Conservation (phyloP, 2,329 filamentous ascomycete genomes). For the Colletotrichum lentis region DNA sequence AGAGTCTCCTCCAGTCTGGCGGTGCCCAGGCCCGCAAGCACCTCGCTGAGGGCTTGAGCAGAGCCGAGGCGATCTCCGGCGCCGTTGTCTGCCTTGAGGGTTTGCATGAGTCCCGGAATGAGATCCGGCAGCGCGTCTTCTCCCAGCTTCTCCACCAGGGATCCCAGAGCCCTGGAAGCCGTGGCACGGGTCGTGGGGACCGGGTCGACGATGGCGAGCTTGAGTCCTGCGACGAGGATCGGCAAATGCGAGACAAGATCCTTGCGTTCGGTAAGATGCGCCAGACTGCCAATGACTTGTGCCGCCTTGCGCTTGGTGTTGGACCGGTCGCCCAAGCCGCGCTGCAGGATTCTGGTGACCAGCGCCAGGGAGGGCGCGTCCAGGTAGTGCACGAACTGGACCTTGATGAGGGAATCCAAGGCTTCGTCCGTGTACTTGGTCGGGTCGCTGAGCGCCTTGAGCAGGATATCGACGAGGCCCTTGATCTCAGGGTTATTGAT, state of each 20-base stretch:
- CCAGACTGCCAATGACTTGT: conserved; percentile 96
- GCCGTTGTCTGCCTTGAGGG: conserved; percentile 94
- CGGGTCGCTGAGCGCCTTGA: conserved; percentile 96
- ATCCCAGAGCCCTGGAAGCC: conserved; percentile 93
- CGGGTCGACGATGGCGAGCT: conserved; percentile 89
- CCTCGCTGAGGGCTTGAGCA: conserved; percentile 94
- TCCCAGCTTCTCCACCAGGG: conserved; percentile 96
- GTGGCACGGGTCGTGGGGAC: conserved; percentile 96
- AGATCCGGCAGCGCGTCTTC: conserved; percentile 97
- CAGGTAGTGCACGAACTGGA: conserved; percentile 98
- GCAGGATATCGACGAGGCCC: conserved; percentile 84
- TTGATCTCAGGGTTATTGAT: conserved; percentile 98
- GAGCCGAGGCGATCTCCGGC: conserved; percentile 96
- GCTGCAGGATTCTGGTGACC: conserved; percentile 93
- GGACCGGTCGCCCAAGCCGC: conserved; percentile 88
- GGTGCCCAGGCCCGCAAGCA: conserved; percentile 93
- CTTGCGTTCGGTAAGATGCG: conserved; percentile 95
- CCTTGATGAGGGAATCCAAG: conserved; percentile 91
- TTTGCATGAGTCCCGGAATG: conserved; percentile 96
- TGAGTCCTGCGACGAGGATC: conserved; percentile 88
- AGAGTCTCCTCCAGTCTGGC: conserved; percentile 92
- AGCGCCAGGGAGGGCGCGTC: conserved; percentile 94
- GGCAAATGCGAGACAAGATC: conserved; percentile 91
- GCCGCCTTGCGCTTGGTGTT: conserved; percentile 95
- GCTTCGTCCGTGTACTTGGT: conserved; percentile 97